Evolutionary conservation across 2,329 filamentous ascomycete species (phyloP).

Genomic region (Penicillium vulpinum): DNA sequence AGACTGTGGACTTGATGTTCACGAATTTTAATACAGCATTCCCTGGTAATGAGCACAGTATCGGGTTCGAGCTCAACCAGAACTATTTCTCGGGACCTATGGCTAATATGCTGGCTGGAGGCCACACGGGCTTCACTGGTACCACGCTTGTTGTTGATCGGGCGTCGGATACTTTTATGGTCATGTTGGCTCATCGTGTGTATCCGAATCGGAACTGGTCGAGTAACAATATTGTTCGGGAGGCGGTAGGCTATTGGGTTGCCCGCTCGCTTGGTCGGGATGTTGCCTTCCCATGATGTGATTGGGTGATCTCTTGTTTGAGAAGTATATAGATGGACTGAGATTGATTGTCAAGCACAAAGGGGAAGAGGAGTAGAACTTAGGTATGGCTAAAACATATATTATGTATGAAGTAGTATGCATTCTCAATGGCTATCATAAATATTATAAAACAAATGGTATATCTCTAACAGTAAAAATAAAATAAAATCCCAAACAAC

Average conservation of each 20-base stretch:
- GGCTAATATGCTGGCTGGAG: slow-evolving; percentile 24
- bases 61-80: slow-evolving; percentile 38
- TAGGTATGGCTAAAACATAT: not conserved
- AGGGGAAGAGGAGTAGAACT: not conserved
- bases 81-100: slow-evolving; percentile 35
- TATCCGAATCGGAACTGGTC: slow-evolving; percentile 22
- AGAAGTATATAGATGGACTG: not conserved
- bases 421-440: not conserved
- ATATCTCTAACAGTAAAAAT: not conserved
- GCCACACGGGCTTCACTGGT: slow-evolving; percentile 31
- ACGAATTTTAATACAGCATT: slow-evolving; percentile 35
- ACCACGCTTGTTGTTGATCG: slow-evolving; percentile 30
- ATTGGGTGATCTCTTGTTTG: not conserved
- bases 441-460: not conserved
- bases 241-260: not conserved
- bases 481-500: not conserved
- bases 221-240: not conserved
- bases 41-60: slow-evolving; percentile 28
- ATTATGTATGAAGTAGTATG: not conserved
- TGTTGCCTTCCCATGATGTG: not conserved
- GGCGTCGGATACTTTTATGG: slow-evolving; percentile 23
- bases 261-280: not conserved
- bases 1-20: slow-evolving; percentile 37
- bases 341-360: not conserved
- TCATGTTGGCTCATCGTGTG: slow-evolving; percentile 28